Conservation (phyloP, 495 filamentous ascomycete genomes). For the Opeltia flavorubescens region DNA sequence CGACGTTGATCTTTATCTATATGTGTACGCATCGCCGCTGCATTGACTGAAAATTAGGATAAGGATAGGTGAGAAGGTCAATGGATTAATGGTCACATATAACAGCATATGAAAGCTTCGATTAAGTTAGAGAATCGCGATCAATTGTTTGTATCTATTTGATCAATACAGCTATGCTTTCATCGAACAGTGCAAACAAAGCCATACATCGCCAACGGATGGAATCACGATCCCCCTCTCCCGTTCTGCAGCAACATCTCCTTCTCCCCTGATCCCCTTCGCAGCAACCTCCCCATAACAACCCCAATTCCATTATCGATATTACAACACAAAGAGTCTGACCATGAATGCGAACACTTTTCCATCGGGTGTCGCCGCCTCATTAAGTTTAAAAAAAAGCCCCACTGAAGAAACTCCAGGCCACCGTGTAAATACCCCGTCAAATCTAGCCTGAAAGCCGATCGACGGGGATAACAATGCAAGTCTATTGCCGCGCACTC, state of each 20-base stretch:
- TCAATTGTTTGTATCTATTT: not conserved
- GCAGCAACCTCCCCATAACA: not conserved
- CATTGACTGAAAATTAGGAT: no score
- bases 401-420: not conserved
- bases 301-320: not conserved
- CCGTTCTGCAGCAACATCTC: not conserved
- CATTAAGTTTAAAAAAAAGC: not conserved
- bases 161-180: not conserved
- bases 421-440: not conserved
- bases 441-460: not conserved
- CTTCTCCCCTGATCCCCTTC: not conserved
- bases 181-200: not conserved
- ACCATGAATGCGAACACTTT: not conserved
- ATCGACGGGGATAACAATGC: no score
- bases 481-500: not conserved
- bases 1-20: no score
- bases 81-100: not conserved
- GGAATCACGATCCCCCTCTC: no score
- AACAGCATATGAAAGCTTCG: not conserved
- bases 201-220: not conserved
- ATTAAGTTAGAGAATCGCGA: not conserved
- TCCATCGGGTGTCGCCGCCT: not conserved
- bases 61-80: no score
- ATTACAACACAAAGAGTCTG: not conserved
- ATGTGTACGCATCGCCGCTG: no score